A percentile compares a stretch with the other conserved stretches of the same genome.
Conservation (phyloP, 225 moss, liverwort and hornwort genomes). For the Lunularia cruciata region DNA sequence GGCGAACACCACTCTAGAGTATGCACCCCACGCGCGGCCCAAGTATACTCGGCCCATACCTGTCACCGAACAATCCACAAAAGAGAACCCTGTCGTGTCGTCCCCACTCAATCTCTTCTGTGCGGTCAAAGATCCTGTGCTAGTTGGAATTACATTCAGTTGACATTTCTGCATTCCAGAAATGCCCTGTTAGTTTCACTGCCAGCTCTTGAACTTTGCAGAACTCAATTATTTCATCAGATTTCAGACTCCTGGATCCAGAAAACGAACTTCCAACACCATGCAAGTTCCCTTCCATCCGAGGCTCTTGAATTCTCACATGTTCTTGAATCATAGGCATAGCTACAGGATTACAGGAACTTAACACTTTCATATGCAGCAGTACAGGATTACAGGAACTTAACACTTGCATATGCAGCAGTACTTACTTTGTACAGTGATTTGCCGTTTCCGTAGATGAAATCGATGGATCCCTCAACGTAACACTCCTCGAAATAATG, state of each 20-base stretch:
- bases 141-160: constrained; percentile 43
- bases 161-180: constrained; percentile 51
- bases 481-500: constrained; percentile 66
- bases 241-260: no score
- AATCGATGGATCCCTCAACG: constrained; percentile 76
- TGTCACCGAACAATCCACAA: constrained; percentile 50
- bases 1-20: constrained; percentile 49
- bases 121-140: constrained; percentile 53
- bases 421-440: constrained; percentile 55
- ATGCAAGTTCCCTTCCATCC: no score
- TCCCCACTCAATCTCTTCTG: constrained; percentile 56
- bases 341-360: no score
- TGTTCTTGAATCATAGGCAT: no score
- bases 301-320: no score
- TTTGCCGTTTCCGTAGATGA: constrained; percentile 64
- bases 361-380: no score
- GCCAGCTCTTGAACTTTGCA: no score
- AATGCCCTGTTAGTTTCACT: no score
- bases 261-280: no score
- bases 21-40: constrained; percentile 49
- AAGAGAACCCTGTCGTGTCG: constrained; percentile 53
- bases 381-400: no score
- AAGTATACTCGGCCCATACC: constrained; percentile 48
- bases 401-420: no score
- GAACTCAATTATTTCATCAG: no score